Percentiles rank a stretch among this genome's conserved stretches.
These are phyloP conservation scores for Neophaeococcomyces mojaviensis DNA, from an alignment of 2,329 filamentous ascomycete genomes.

Conservation along the genomic window DNA sequence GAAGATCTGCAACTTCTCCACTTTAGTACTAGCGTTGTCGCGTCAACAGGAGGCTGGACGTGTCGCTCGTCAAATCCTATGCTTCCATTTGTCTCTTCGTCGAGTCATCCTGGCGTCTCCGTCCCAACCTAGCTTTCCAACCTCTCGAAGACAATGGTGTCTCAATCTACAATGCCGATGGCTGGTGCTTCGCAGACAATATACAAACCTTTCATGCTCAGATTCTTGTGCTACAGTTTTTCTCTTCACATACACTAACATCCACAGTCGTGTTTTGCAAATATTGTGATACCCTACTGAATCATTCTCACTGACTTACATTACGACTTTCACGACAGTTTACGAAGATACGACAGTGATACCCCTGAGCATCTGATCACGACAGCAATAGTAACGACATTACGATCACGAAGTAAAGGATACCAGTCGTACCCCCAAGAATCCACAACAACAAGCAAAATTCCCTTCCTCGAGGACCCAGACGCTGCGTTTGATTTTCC, in stretches of 20 bases:
- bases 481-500: slow-evolving; percentile 15
- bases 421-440: slow-evolving; percentile 1
- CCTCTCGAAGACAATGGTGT: not conserved
- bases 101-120: no score
- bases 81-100: no score
- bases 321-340: not conserved
- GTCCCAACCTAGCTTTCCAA: no score
- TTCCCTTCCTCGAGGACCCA: slow-evolving; percentile 13
- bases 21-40: not conserved
- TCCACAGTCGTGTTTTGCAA: not conserved
- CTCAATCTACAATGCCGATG: not conserved
- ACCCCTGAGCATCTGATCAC: not conserved
- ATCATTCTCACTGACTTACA: not conserved
- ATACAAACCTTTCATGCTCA: slow-evolving; percentile 4
- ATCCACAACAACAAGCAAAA: slow-evolving; percentile 12
- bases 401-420: not conserved
- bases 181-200: not conserved
- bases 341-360: not conserved
- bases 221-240: not conserved
- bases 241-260: slow-evolving; percentile 2
- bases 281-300: not conserved
- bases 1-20: not conserved
- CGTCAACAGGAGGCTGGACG: no score
- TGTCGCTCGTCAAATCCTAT: no score
- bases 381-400: not conserved